Conservation (phyloP, 768 basidiomycete genomes). For the Paxillus rubicundulus region DNA sequence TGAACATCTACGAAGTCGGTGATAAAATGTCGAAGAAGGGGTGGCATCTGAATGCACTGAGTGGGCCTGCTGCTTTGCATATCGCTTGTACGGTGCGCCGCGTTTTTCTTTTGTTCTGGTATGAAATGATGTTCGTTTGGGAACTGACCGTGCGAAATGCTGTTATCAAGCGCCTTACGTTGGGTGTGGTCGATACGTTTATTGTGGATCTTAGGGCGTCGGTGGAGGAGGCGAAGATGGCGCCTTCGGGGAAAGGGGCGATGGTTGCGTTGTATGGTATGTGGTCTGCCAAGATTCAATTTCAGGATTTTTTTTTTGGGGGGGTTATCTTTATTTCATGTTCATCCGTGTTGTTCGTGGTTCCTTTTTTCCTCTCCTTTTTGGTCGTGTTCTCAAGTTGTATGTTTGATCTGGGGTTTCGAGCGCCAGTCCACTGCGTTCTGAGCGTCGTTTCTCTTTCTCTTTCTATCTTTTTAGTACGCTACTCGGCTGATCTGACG, state of each 20-base stretch:
- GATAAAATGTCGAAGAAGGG: conserved; percentile 83
- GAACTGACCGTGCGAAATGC: neutral
- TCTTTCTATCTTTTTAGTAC: too few relatives aligned
- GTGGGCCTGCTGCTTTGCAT: conserved; percentile 79
- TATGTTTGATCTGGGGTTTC: too few relatives aligned
- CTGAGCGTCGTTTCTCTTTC: too few relatives aligned
- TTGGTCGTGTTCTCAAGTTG: too few relatives aligned
- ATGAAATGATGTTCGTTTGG: neutral
- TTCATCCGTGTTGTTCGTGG: neutral
- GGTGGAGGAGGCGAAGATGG: conserved; percentile 64
- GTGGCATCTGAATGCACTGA: conserved; percentile 90
- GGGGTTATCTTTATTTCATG: neutral
- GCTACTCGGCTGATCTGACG: too few relatives aligned
- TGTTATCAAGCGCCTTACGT: conserved; percentile 65
- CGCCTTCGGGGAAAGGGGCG: conserved; percentile 68
- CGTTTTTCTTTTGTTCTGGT: neutral
- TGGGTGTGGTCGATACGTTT: conserved; percentile 71
- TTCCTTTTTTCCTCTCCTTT: too few relatives aligned
- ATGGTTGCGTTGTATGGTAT: conserved; percentile 92
- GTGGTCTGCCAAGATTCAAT: conserved; percentile 16
- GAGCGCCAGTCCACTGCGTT: too few relatives aligned
- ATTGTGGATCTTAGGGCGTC: conserved; percentile 80
- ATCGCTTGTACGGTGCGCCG: conserved; percentile 85
- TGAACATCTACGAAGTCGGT: conserved; percentile 83
- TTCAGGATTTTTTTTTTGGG: neutral